Percentiles rank a stretch among this genome's conserved stretches.
These are phyloP conservation scores for Arabidopsis hybrid DNA, from an alignment of 441 rosid genomes.

Conservation along the genomic window DNA sequence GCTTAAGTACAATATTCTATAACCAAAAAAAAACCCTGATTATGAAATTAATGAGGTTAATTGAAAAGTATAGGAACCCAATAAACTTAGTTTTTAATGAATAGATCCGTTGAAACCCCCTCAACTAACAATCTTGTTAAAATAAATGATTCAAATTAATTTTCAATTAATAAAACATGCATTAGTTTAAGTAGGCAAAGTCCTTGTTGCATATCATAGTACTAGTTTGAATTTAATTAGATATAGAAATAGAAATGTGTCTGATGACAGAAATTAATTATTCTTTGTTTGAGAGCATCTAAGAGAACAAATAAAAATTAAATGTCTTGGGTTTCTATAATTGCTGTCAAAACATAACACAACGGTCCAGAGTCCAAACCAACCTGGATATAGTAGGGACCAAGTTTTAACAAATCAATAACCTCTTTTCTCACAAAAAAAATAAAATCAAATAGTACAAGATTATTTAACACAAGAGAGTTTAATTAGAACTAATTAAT, in stretches of 20 bases:
- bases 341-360: slow-evolving; percentile 36
- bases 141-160: background rate
- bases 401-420: slow-evolving; percentile 26
- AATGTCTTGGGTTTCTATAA: slow-evolving; percentile 37
- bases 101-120: slow-evolving; percentile 40
- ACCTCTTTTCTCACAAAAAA: slow-evolving; percentile 17
- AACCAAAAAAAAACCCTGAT: background rate
- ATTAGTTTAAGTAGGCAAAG: background rate
- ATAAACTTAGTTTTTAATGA: background rate
- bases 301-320: slow-evolving; percentile 24
- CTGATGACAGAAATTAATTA: slow-evolving; percentile 30
- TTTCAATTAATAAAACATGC: slow-evolving; percentile 21
- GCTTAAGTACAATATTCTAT: background rate
- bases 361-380: slow-evolving; percentile 45
- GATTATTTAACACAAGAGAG: slow-evolving; percentile 4
- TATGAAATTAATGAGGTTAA: slow-evolving; percentile 15
- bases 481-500: background rate
- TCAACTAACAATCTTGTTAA: background rate
- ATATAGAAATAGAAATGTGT: slow-evolving; percentile 11
- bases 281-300: slow-evolving; percentile 23
- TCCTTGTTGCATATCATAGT: slow-evolving; percentile 17
- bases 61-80: background rate
- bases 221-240: slow-evolving; percentile 24
- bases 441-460: background rate
- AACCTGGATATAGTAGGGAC: slow-evolving; percentile 49